These are phyloP conservation scores for Ustilago nuda DNA, from an alignment of 1,284 basidiomycete genomes.

Conservation along the genomic window DNA sequence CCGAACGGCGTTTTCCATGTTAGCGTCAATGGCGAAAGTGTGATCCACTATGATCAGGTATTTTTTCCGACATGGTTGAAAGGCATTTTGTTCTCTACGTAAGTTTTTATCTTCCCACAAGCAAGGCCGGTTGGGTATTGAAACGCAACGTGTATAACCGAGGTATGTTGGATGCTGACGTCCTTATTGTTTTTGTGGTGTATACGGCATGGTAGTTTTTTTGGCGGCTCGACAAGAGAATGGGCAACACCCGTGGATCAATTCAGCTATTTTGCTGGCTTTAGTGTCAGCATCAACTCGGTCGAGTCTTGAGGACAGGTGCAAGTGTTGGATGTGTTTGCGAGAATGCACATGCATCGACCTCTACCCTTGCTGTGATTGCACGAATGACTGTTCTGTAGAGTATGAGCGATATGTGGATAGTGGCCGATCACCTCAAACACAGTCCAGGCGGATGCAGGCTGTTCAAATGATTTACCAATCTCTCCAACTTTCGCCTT, in stretches of 20 bases:
- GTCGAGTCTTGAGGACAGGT: background rate
- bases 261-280: slow-evolving; percentile 42
- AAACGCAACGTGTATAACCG: too few relatives aligned
- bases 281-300: slow-evolving; percentile 36
- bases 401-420: too few relatives aligned
- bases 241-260: slow-evolving; percentile 46
- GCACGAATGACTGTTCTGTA: too few relatives aligned
- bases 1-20: slow-evolving; percentile 40
- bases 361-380: too few relatives aligned
- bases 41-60: slow-evolving; percentile 39
- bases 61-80: slow-evolving; percentile 28
- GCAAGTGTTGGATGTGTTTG: background rate
- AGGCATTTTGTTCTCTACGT: slow-evolving; percentile 53
- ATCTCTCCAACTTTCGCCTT: too few relatives aligned
- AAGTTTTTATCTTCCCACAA: slow-evolving; percentile 1
- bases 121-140: too few relatives aligned
- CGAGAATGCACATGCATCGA: too few relatives aligned
- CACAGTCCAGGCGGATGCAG: too few relatives aligned
- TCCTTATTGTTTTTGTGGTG: too few relatives aligned
- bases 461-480: too few relatives aligned
- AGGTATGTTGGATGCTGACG: too few relatives aligned
- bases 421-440: too few relatives aligned
- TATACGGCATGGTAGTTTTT: slow-evolving; percentile 18
- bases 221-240: slow-evolving; percentile 39
- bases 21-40: slow-evolving; percentile 20